Evolutionary conservation across 768 basidiomycete genomes (phyloP).

Genomic region (Rhodotorula babjevae): DNA sequence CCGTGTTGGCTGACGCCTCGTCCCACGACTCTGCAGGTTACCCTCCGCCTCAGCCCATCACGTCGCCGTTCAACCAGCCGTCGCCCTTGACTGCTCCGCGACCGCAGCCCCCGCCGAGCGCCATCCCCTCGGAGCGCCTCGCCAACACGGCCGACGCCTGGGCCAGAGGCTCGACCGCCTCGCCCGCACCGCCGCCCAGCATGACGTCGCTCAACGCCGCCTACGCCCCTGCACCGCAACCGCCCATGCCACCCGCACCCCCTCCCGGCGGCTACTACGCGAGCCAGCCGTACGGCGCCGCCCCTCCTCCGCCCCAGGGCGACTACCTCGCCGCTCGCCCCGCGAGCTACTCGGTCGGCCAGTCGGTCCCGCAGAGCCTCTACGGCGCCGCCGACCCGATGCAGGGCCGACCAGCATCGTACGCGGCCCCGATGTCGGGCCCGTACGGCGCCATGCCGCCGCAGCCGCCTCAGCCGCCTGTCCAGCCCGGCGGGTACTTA

Average conservation of each 20-base stretch:
- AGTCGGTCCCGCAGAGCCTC: not conserved
- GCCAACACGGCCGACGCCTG: slow-evolving; percentile 18
- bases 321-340: not conserved
- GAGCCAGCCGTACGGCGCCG: not conserved
- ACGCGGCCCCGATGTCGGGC: not conserved
- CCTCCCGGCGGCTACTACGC: not conserved
- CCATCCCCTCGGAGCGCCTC: slow-evolving; percentile 35
- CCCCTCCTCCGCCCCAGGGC: not conserved
- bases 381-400: not conserved
- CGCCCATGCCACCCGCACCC: not conserved
- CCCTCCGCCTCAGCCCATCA: slow-evolving; percentile 7
- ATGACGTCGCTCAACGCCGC: not conserved
- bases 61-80: slow-evolving; percentile 18
- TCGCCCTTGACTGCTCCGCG: slow-evolving; percentile 26
- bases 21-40: not conserved
- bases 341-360: slow-evolving; percentile 18
- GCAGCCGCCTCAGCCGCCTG: slow-evolving; percentile 1
- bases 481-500: slow-evolving; percentile 7
- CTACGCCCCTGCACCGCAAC: not conserved
- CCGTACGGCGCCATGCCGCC: slow-evolving; percentile 1
- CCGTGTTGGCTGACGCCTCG: not conserved
- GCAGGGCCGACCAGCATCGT: slow-evolving; percentile 24
- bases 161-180: slow-evolving; percentile 6
- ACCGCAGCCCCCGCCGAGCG: slow-evolving; percentile 24
- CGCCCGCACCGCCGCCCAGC: slow-evolving; percentile 17